These are phyloP conservation scores for Tylopilus sp. DNA, from an alignment of 1,284 basidiomycete genomes.

Conservation along the genomic window DNA sequence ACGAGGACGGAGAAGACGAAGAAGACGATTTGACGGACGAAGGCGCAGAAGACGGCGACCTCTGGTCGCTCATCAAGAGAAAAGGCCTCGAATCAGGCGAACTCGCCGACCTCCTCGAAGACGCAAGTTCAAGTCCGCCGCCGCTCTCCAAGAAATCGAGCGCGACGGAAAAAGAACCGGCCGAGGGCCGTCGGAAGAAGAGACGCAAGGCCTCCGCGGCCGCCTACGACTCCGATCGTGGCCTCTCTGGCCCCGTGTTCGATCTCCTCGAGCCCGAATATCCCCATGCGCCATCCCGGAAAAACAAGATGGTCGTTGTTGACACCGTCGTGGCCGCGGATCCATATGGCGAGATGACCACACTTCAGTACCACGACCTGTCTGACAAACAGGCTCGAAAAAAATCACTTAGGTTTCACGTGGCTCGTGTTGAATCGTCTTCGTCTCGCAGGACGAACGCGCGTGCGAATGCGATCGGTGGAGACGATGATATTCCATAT, in stretches of 20 bases:
- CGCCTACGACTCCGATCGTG: slow-evolving; percentile 11
- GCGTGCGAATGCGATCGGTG: slow-evolving; percentile 58
- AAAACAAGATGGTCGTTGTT: slow-evolving; percentile 4
- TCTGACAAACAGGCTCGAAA: slow-evolving; percentile 79
- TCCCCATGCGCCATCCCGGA: slow-evolving; percentile 34
- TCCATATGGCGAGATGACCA: slow-evolving; percentile 72
- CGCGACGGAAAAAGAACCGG: slow-evolving; percentile 8
- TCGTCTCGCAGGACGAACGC: slow-evolving; percentile 70
- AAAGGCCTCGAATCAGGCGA: slow-evolving; percentile 49
- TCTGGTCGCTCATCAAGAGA: slow-evolving; percentile 29
- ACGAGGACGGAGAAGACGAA: slow-evolving; percentile 38
- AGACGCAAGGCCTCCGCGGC: slow-evolving; percentile 37
- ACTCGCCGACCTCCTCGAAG: slow-evolving; percentile 52
- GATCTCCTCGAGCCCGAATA: slow-evolving; percentile 73
- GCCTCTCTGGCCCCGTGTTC: slow-evolving; percentile 43
- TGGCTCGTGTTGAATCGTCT: slow-evolving; percentile 75
- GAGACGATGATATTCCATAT: slow-evolving; percentile 90
- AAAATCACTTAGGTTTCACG: slow-evolving; percentile 83
- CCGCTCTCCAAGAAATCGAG: slow-evolving; percentile 15
- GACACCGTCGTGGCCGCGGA: slow-evolving; percentile 39
- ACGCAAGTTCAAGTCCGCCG: slow-evolving; percentile 35
- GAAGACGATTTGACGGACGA: slow-evolving; percentile 30
- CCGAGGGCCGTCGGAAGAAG: slow-evolving; percentile 35
- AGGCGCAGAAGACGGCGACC: slow-evolving; percentile 20
- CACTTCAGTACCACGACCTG: slow-evolving; percentile 68